Evolutionary conservation across 2,329 filamentous ascomycete species (phyloP), one percentile per base, ranked within the genome.

Genomic region (Eutypella sp.): DNA sequence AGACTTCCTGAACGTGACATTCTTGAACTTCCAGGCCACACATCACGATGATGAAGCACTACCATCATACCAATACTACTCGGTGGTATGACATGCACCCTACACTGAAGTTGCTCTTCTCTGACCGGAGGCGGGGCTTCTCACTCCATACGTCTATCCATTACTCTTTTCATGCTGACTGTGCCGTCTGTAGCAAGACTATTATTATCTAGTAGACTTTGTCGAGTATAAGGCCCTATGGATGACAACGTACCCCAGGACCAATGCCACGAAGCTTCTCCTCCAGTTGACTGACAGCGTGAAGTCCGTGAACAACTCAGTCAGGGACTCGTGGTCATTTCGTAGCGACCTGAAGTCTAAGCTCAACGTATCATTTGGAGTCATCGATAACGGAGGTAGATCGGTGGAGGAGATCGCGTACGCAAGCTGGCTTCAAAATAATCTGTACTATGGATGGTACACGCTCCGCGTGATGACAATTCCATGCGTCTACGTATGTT

Each of bases 401-500:
- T 25, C n/a, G 4, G 25, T 8, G 11, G 7, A 25, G 13, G 40
- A 33, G 16, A 16, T 42, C 24, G 40, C 24, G 10, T 42, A 42
- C 40, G 24, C 29, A 2, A 20, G 34, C 16, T 42, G 40, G 40
- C 40, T 42, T 2, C 40, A 42, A 20, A 33, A 42, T 25, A 42
- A 42, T 27, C 9, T 20, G 16, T 18, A 42, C 16, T 27, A 33
- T 5, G 40, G 40, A n/a, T 42, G 40, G 40, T 42, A 33, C 19
- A 18, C 40, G 4, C 29, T 42, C 16, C 25, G 34, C 16, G 40
- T 42, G 5, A 31, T 33, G 24, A 42, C 15, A 5, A 27, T 42
- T 19, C 40, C 40, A 8, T 42, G 40, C 25, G n/a, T 42, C 20
- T 42, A 42, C 22, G 40, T 42, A 20, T 33, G 40, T 33, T 33